Percentiles rank a stretch among this genome's conserved stretches.
These are phyloP conservation scores for Fomitiporia mediterranea DNA, from an alignment of 1,284 basidiomycete genomes.

Conservation along the genomic window DNA sequence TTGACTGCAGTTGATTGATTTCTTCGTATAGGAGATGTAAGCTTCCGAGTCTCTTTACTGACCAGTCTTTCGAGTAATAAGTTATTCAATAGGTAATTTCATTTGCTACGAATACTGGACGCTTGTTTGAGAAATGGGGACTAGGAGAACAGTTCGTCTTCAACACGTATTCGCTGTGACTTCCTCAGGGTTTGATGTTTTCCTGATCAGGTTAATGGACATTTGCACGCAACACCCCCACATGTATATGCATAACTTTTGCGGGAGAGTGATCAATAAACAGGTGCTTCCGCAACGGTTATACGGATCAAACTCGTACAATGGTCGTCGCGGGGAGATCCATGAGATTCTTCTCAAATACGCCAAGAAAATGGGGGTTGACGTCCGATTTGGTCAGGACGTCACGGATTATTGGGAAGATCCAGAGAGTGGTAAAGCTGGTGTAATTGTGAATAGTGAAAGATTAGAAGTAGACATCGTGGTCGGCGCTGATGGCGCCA, in stretches of 20 bases:
- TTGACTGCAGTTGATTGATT: neutral
- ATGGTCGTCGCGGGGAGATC: constrained; percentile 28
- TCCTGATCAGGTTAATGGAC: constrained; percentile 24
- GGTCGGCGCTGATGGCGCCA: constrained; percentile 30
- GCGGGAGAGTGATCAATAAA: constrained; percentile 25
- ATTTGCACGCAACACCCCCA: constrained; percentile 24
- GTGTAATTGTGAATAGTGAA: constrained; percentile 26
- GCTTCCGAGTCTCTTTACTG: neutral
- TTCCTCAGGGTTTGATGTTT: neutral
- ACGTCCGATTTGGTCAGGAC: constrained; percentile 26
- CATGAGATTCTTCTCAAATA: constrained; percentile 26
- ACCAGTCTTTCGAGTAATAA: neutral
- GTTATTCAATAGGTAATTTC: constrained; percentile 19
- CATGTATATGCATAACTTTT: constrained; percentile 24
- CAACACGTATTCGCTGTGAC: neutral
- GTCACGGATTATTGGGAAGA: constrained; percentile 30
- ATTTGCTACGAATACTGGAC: constrained; percentile 23
- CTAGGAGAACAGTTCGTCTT: constrained; percentile 23
- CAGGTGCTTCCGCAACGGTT: constrained; percentile 23
- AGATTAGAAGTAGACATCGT: constrained; percentile 28
- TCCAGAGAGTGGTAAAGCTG: constrained; percentile 16
- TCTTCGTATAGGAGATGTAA: constrained; percentile 7
- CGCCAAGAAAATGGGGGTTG: constrained; percentile 26
- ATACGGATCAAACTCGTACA: constrained; percentile 26
- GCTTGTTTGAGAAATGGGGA: constrained; percentile 27